Evolutionary conservation across 208 protist genomes (phyloP), one percentile per base, ranked within the genome.

Genomic region (Phytomonas serpens): DNA sequence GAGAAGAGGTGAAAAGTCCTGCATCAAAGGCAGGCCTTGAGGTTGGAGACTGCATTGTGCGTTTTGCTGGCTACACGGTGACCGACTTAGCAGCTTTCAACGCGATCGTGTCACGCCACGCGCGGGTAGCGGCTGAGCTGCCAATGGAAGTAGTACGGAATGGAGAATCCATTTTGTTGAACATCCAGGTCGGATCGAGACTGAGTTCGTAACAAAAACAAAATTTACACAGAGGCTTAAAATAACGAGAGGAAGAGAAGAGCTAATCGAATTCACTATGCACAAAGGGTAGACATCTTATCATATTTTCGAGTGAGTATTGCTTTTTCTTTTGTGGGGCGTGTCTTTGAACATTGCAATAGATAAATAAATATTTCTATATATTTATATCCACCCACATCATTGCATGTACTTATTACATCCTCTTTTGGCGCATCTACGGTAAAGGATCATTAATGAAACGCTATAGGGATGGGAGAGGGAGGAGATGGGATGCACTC

Each of bases 81-180:
- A 95, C 90, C 16, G 90, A 95, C 68, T 81, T 95, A 10, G 79
- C 90, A 23, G 83, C 90, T 32, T 95, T 95, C 71, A 95, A 95
- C 65, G 80, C 87, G 23, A 81, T 95, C 19, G 87, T 92, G 5
- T 77, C 86, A 34, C 83, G 90, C 16, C 87, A 95, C 72, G 81
- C 88, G 68, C 78, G 79, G 29, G 69, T 80, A 14, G 80, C 75
- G 10, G 78, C 69, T 23, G 73, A 76, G 51, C 72, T 95, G 33
- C 87, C 85, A 19, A 80, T 95, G 0, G 81, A 84, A 9, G 69
- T 94, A 14, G 68, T 76, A 36, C 81, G 89, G 5, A 69, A 83
- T 32, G 80, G 81, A 1, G 62, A 79, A 42, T 38, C 75, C 67
- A 64, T 82, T 29, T 62, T 68, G 27, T 72, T 72, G 32, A 82